phyloP scores from a whole-genome alignment of 495 filamentous ascomycete species.

The Annulohypoxylon stygium region DNA sequence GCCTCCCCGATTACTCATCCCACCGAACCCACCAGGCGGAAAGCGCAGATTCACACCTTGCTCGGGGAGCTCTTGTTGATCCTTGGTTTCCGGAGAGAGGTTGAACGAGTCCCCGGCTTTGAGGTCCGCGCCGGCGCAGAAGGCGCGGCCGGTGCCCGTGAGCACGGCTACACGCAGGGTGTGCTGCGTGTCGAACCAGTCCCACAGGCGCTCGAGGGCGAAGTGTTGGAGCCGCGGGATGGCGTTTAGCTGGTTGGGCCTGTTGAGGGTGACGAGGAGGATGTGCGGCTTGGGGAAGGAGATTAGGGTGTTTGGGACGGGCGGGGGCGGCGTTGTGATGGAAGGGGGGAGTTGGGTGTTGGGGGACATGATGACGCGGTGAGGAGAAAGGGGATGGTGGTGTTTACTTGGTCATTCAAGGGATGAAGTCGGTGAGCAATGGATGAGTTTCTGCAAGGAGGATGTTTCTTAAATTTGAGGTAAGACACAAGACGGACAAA shows the following conservation, averaged over 20 bases:
- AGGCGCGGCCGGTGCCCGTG: slow-evolving; percentile 67
- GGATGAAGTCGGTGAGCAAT: neutral
- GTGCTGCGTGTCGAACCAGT: slow-evolving; percentile 71
- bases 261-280: slow-evolving; percentile 73
- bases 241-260: slow-evolving; percentile 69
- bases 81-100: neutral
- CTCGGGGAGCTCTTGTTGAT: too few relatives aligned
- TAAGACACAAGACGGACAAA: neutral
- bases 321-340: slow-evolving; percentile 49
- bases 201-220: slow-evolving; percentile 65
- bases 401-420: neutral
- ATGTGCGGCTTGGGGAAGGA: slow-evolving; percentile 68
- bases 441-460: neutral
- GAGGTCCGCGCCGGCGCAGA: slow-evolving; percentile 72
- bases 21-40: slow-evolving; percentile 62
- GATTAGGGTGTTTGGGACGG: slow-evolving; percentile 59
- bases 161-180: slow-evolving; percentile 67
- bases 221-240: slow-evolving; percentile 64
- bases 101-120: slow-evolving; percentile 55
- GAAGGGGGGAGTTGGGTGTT: slow-evolving; percentile 34
- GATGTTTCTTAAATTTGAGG: neutral
- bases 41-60: slow-evolving; percentile 9
- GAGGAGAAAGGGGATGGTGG: neutral
- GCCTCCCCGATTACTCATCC: slow-evolving; percentile 65
- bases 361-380: slow-evolving; percentile 33